phyloP scores from a whole-genome alignment of 1,284 basidiomycete species.

The Tylopilus sp. region DNA sequence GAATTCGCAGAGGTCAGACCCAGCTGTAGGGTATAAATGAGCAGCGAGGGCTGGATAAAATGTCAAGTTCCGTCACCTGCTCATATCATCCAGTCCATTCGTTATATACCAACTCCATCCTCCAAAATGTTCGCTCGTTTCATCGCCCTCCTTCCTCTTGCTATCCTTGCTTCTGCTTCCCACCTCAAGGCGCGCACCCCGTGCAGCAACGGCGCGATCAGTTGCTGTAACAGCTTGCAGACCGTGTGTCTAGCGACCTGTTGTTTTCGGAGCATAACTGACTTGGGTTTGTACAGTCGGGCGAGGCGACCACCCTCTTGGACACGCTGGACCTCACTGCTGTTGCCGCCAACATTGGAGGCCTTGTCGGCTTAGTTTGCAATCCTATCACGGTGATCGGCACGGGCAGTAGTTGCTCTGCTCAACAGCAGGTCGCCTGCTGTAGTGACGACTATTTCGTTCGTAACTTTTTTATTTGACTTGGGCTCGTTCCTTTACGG shows the following conservation, averaged over 20 bases:
- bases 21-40: constrained; percentile 10
- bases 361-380: constrained; percentile 13
- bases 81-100: constrained; percentile 3
- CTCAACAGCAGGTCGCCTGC: constrained; percentile 13
- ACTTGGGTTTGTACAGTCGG: background rate
- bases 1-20: constrained; percentile 4
- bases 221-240: constrained; percentile 11
- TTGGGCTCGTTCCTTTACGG: background rate
- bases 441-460: constrained; percentile 13
- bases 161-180: background rate
- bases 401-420: constrained; percentile 2
- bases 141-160: background rate
- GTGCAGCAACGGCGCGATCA: constrained; percentile 9
- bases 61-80: background rate
- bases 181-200: background rate
- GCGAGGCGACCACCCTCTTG: constrained; percentile 1
- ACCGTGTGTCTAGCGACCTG: background rate
- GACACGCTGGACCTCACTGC: background rate
- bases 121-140: background rate
- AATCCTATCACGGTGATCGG: constrained; percentile 8
- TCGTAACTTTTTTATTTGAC: background rate
- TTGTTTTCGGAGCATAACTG: background rate
- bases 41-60: background rate
- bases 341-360: background rate
- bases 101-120: background rate